Evolutionary conservation across 2,329 filamentous ascomycete species (phyloP), one percentile per base, ranked within the genome.

Genomic region (Alternaria sp.): DNA sequence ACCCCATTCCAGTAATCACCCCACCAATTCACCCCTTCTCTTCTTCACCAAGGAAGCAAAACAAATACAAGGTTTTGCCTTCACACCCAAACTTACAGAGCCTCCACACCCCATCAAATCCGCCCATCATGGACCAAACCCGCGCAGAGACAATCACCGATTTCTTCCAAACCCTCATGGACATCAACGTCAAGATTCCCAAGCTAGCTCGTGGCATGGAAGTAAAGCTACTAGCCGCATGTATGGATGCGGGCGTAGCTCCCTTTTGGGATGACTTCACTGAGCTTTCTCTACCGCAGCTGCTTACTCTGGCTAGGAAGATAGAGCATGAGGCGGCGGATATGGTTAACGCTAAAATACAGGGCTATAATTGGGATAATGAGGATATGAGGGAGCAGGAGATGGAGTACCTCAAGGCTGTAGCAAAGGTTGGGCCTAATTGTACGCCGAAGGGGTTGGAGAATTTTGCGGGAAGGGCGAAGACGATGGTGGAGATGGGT

Each of bases 1-100:
- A 15, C 13, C 30, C 0, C 0, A 1, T n/a, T n/a, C 4, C 32
- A 36, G 2, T 36, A n/a, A 9, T 9, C 7, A 5, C 32, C 4
- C 32, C 32, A n/a, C 32, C 15, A n/a, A 36, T 36, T 36, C 32
- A n/a, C 32, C 8, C 2, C 32, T 36, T 36, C 32, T n/a, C 15
- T 9, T 36, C 32, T 36, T 36, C 32, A n/a, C 32, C 32, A 0
- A 1, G 7, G 7, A 36, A 36, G 6, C 3, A 15, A 5, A 36
- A 5, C 13, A 36, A 36, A 0, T 9, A 9, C 30, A 32, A 32
- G 30, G 2, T 1, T 15, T 9, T 32, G 30, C 30, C 13, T 32
- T 1, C 3, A 36, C 0, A 15, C 7, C 3, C 7, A 36, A 10
- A 36, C 15, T n/a, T 1, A 15, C 30, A 36, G 4, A 15, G 4